Percentiles rank a stretch among this genome's conserved stretches.
Conservation (phyloP, 2,329 filamentous ascomycete genomes). For the Claviceps paspali region DNA sequence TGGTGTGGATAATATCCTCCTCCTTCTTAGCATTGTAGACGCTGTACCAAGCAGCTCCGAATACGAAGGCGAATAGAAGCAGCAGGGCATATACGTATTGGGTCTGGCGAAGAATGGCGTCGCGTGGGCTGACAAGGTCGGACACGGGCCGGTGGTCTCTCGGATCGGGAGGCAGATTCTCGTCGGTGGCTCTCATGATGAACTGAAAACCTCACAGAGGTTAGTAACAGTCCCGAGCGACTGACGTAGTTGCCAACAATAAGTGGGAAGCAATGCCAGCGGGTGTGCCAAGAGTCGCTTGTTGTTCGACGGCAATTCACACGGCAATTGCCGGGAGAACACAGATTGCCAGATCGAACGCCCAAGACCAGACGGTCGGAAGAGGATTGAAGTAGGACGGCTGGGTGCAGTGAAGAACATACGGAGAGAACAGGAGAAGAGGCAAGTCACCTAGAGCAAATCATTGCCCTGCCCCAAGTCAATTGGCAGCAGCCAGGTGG, state of each 20-base stretch:
- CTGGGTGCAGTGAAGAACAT: conserved; percentile 3
- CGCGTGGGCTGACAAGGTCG: conserved; percentile 16
- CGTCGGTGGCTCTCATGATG: conserved; percentile 22
- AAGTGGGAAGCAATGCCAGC: too few species aligned
- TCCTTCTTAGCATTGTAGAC: conserved; percentile 34
- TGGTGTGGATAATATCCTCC: conserved; percentile 30
- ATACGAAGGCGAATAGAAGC: conserved; percentile 36
- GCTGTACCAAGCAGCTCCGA: conserved; percentile 35
- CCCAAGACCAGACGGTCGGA: background rate
- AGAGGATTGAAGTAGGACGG: background rate
- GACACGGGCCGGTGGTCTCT: conserved; percentile 9
- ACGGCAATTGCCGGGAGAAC: background rate
- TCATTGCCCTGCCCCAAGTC: conserved; percentile 22
- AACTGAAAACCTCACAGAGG: too few species aligned
- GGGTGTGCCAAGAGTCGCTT: too few species aligned
- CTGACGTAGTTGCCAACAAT: background rate
- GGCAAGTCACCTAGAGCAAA: conserved; percentile 21
- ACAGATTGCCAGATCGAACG: background rate
- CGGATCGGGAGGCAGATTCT: conserved; percentile 14
- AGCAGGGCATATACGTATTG: conserved; percentile 37
- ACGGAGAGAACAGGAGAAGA: conserved; percentile 10
- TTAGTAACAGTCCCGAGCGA: background rate
- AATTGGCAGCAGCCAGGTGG: conserved; percentile 15
- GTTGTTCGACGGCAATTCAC: background rate
- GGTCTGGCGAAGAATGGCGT: conserved; percentile 28